Conservation (phyloP, 164 flowering plant genomes). For the Litsea cubeba region DNA sequence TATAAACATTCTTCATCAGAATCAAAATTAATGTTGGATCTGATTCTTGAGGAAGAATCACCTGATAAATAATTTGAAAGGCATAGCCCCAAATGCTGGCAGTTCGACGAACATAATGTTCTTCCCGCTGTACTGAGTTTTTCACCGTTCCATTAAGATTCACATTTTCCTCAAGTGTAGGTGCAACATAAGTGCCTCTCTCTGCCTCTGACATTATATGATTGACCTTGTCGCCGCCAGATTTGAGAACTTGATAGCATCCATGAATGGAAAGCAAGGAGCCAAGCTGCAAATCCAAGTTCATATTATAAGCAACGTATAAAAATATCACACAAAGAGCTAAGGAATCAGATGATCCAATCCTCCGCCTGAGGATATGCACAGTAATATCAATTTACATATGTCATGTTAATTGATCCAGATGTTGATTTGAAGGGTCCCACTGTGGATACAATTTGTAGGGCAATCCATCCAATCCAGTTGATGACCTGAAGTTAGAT, state of each 20-base stretch:
- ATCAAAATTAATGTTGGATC: background rate
- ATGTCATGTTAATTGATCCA: too few species aligned
- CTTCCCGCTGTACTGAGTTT: slow-evolving; percentile 16
- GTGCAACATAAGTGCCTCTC: slow-evolving; percentile 32
- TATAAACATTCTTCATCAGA: background rate
- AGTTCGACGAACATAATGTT: slow-evolving; percentile 23
- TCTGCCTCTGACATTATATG: slow-evolving; percentile 43
- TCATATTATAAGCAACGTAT: slow-evolving; percentile 11
- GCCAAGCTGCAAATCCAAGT: slow-evolving; percentile 56
- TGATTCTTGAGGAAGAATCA: slow-evolving; percentile 11
- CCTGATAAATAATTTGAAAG: slow-evolving; percentile 88
- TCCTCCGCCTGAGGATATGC: background rate
- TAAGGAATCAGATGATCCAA: too few species aligned
- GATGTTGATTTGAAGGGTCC: too few species aligned
- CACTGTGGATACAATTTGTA: too few species aligned
- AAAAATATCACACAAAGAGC: background rate
- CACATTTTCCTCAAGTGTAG: slow-evolving; percentile 19
- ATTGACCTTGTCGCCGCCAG: slow-evolving; percentile 34
- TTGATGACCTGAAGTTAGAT: too few species aligned
- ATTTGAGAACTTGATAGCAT: slow-evolving; percentile 49
- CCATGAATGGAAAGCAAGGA: slow-evolving; percentile 67
- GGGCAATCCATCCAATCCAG: too few species aligned
- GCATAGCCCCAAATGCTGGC: slow-evolving; percentile 63
- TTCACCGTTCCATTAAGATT: slow-evolving; percentile 17
- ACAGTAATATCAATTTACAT: background rate